A percentile compares a stretch with the other conserved stretches of the same genome.
Conservation (phyloP, 805 yeast genomes). For the Candida sakaeoensis region DNA sequence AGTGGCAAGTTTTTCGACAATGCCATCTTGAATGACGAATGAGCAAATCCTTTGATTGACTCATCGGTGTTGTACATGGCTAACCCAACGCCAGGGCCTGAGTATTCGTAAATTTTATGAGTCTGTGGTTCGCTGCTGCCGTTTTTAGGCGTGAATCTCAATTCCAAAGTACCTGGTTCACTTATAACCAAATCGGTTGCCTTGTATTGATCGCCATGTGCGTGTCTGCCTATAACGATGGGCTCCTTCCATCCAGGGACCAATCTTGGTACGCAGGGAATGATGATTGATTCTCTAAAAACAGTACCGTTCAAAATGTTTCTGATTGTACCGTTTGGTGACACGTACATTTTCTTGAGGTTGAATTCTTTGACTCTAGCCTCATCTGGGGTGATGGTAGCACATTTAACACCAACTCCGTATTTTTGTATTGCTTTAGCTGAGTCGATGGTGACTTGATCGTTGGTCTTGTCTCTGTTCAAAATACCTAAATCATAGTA, state of each 20-base stretch:
- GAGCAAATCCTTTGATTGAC: constrained; percentile 74
- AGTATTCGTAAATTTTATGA: constrained; percentile 56
- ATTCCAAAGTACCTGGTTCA: constrained; percentile 62
- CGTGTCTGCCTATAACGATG: constrained; percentile 82
- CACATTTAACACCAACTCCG: constrained; percentile 83
- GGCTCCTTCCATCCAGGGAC: constrained; percentile 82
- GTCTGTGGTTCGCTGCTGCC: constrained; percentile 49
- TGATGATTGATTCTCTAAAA: constrained; percentile 79
- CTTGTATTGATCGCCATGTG: constrained; percentile 81
- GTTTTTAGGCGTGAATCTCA: constrained; percentile 61
- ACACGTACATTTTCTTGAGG: constrained; percentile 78
- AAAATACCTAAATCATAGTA: constrained; percentile 72
- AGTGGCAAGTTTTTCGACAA: constrained; percentile 59
- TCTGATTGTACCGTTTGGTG: constrained; percentile 83
- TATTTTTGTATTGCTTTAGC: constrained; percentile 70
- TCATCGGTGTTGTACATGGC: constrained; percentile 85
- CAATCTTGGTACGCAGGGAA: constrained; percentile 71
- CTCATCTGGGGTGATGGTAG: constrained; percentile 83
- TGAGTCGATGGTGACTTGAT: constrained; percentile 72
- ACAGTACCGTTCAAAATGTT: constrained; percentile 81
- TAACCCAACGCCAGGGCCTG: constrained; percentile 69
- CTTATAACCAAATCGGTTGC: constrained; percentile 71
- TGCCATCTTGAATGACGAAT: constrained; percentile 75
- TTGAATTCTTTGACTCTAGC: constrained; percentile 71
- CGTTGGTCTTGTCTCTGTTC: constrained; percentile 67